Percentiles rank a stretch among this genome's conserved stretches.
These are phyloP conservation scores for Ophiostoma tasmaniense DNA, from an alignment of 2,329 filamentous ascomycete genomes.

Conservation along the genomic window DNA sequence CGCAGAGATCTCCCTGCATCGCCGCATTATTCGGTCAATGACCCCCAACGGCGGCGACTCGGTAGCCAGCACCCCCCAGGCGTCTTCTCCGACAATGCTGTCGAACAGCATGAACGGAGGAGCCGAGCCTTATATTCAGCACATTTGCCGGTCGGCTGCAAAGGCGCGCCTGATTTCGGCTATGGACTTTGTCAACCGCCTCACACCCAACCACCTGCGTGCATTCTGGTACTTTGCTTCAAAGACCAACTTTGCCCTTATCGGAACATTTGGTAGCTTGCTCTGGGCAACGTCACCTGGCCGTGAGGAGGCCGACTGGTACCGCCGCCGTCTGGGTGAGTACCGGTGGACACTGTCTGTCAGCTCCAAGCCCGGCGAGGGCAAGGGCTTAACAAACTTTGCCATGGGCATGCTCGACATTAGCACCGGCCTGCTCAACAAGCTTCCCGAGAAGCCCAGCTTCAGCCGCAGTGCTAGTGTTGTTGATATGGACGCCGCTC, in stretches of 20 bases:
- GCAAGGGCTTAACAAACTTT: constrained; percentile 53
- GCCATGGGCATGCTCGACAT: constrained; percentile 73
- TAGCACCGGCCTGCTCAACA: constrained; percentile 58
- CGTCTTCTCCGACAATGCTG: constrained; percentile 16
- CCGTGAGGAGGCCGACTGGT: constrained; percentile 86
- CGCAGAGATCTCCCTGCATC: constrained; percentile 85
- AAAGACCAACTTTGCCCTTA: constrained; percentile 86
- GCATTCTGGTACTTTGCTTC: constrained; percentile 89
- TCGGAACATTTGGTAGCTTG: constrained; percentile 85
- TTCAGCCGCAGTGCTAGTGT: constrained; percentile 49
- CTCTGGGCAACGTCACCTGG: constrained; percentile 84
- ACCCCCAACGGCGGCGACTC: constrained; percentile 36
- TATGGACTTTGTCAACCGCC: constrained; percentile 94
- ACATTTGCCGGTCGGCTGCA: constrained; percentile 87
- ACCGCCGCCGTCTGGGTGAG: constrained; percentile 73
- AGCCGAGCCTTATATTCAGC: constrained; percentile 72
- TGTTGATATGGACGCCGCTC: constrained; percentile 28
- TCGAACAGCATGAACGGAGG: constrained; percentile 27
- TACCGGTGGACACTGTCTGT: constrained; percentile 93
- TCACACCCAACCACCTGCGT: constrained; percentile 77
- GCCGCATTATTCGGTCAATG: constrained; percentile 80
- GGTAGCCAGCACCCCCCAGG: constrained; percentile 25
- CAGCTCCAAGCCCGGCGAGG: constrained; percentile 60
- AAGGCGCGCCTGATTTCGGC: constrained; percentile 91
- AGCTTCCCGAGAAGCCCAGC: constrained; percentile 61